Conservation (phyloP, 2,329 filamentous ascomycete genomes). For the Coccinonectria pachysandricola region DNA sequence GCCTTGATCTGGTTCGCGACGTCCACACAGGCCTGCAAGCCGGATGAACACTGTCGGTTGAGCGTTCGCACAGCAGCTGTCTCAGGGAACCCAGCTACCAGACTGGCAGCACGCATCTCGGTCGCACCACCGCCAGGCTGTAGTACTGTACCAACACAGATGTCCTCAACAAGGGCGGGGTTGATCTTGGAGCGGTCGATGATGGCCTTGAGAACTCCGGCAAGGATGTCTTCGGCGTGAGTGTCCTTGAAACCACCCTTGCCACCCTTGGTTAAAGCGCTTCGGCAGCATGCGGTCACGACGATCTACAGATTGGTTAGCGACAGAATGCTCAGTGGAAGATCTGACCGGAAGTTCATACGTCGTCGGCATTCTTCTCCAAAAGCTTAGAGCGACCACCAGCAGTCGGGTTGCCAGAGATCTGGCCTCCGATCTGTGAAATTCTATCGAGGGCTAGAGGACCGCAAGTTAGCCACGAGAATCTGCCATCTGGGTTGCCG, state of each 20-base stretch:
- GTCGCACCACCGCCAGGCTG: slow-evolving; percentile 90
- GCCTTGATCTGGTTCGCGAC: slow-evolving; percentile 84
- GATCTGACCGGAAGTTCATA: slow-evolving; percentile 23
- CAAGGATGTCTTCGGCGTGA: slow-evolving; percentile 71
- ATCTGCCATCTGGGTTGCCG: too few species aligned
- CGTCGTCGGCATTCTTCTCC: slow-evolving; percentile 58
- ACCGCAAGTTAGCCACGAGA: slow-evolving; percentile 5
- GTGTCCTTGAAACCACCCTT: slow-evolving; percentile 97
- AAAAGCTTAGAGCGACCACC: slow-evolving; percentile 46
- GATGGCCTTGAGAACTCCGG: slow-evolving; percentile 70
- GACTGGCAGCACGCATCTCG: slow-evolving; percentile 85
- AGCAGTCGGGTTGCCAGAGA: slow-evolving; percentile 48
- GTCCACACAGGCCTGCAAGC: slow-evolving; percentile 85
- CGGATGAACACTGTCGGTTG: slow-evolving; percentile 91
- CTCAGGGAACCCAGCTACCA: slow-evolving; percentile 86
- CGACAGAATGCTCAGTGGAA: slow-evolving; percentile 2
- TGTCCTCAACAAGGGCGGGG: slow-evolving; percentile 79
- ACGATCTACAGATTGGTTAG: slow-evolving; percentile 52
- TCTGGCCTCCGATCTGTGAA: slow-evolving; percentile 51
- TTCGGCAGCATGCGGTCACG: slow-evolving; percentile 84
- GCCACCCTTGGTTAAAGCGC: slow-evolving; percentile 83
- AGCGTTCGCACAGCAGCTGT: slow-evolving; percentile 73
- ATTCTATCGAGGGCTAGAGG: slow-evolving; percentile 45
- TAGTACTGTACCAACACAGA: slow-evolving; percentile 84
- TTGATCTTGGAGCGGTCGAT: slow-evolving; percentile 82